Evolutionary conservation across 2,329 filamentous ascomycete genomes (phyloP), one percentile per base, ranked within the genome.

Genomic region (Sclerotiophoma versabilis): DNA sequence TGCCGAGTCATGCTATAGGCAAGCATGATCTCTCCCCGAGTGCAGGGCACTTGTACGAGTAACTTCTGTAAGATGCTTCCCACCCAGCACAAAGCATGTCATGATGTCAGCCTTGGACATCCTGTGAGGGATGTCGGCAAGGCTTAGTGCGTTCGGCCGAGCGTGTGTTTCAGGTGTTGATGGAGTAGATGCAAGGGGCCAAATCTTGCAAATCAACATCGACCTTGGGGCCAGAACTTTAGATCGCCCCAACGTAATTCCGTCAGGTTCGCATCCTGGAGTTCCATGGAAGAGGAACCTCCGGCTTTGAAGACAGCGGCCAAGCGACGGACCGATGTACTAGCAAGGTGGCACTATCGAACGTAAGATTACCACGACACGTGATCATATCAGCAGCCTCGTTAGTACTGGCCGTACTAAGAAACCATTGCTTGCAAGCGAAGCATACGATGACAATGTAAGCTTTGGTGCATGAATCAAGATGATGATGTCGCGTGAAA

Each of bases 151-250:
- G 23, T 41, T 54, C 29, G 39, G 46, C 19, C 23, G 45, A 42
- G 34, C 32, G 51, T 29, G 44, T 45, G 52, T 56, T 56, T 56
- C 52, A 56, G 23, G 23, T 48, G 30, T 12, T 39, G 26, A 37
- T 37, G 33, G 42, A 46, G 15, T 33, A 39, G 23, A 49, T 30
- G 47, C 30, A 56, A 50, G 52, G 52, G 52, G 36, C 20, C n/a
- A 33, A 19, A 22, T 32, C 29, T 42, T 47, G 46, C 36, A 47
- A 42, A 50, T 50, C 36, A 27, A 20, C 7, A 11, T 32, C 17
- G 20, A 19, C 17, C 7, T 12, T 15, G 32, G 27, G 52, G 52
- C 52, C 42, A 50, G 52, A 56, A 50, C 42, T n/a, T 43, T 42
- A 15, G 52, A 56, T 56, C 42, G 42, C 36, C 42, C 25, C 26